Percentiles rank a stretch among this genome's conserved stretches.
phyloP scores from a whole-genome alignment of 306 rosid species.

The Argentina anserina region DNA sequence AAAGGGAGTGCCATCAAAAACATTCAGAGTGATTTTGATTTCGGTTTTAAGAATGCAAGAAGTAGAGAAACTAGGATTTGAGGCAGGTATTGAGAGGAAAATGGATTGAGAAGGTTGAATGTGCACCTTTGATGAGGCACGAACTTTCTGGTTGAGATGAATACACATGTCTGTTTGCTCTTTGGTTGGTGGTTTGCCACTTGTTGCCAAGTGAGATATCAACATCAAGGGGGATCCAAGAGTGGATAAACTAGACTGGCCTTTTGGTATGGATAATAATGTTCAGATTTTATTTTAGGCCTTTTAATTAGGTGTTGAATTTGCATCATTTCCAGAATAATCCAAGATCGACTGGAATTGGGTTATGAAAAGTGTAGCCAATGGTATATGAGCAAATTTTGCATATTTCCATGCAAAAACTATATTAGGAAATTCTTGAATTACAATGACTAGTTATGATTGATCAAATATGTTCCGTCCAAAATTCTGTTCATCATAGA shows the following conservation, averaged over 20 bases:
- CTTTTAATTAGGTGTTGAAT: too few relatives aligned
- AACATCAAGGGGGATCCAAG: too few relatives aligned
- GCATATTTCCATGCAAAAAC: too few relatives aligned
- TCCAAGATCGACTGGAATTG: too few relatives aligned
- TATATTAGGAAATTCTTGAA: too few relatives aligned
- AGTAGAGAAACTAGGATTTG: neutral
- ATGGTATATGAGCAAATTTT: too few relatives aligned
- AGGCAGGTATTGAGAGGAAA: neutral
- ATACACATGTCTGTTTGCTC: neutral
- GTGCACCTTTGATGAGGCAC: neutral
- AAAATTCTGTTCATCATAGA: too few relatives aligned
- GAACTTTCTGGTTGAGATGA: neutral
- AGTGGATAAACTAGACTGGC: too few relatives aligned
- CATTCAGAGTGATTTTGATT: neutral
- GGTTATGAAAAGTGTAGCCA: too few relatives aligned
- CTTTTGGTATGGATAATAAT: neutral
- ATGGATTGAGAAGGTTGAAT: constrained; percentile 14
- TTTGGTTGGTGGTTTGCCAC: constrained; percentile 9
- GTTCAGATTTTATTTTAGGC: neutral
- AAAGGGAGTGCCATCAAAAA: constrained; percentile 54
- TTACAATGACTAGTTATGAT: too few relatives aligned
- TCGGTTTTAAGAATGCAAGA: neutral
- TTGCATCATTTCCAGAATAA: too few relatives aligned
- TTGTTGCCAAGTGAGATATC: neutral
- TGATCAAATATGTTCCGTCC: too few relatives aligned